A percentile compares a stretch with the other conserved stretches of the same genome.
phyloP scores from a whole-genome alignment of 805 yeast species.

The Tetrapisispora nanseiensis region DNA sequence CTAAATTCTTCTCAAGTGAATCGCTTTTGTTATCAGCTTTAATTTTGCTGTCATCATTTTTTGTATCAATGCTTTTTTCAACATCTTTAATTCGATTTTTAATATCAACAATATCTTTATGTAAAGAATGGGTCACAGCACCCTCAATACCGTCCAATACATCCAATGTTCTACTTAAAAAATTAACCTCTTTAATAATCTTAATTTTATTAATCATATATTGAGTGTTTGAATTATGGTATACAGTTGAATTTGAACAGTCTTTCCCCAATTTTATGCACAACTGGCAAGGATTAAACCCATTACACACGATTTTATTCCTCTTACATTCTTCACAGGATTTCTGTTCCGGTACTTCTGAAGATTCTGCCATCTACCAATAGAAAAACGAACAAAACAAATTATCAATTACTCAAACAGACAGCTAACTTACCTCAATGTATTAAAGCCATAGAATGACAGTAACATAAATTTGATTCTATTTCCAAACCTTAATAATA shows the following conservation, averaged over 20 bases:
- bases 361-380: neutral
- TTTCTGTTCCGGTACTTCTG: constrained; percentile 10
- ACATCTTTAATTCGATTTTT: constrained; percentile 4
- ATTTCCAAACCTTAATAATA: too few species aligned
- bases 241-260: constrained; percentile 5
- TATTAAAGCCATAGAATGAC: too few species aligned
- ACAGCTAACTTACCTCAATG: too few species aligned
- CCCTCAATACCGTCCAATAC: constrained; percentile 2
- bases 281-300: constrained; percentile 40
- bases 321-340: constrained; percentile 50
- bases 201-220: constrained; percentile 3
- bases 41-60: neutral
- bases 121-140: neutral
- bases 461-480: too few species aligned
- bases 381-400: too few species aligned
- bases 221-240: neutral
- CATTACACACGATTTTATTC: constrained; percentile 51
- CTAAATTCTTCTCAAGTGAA: neutral
- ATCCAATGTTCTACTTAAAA: constrained; percentile 2
- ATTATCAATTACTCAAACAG: too few species aligned
- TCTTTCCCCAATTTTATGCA: constrained; percentile 26
- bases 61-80: neutral
- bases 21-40: neutral
- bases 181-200: constrained; percentile 6
- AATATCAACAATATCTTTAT: constrained; percentile 1